Evolutionary conservation across 495 filamentous ascomycete species (phyloP).

Genomic region (Aspergillus carlsbadensis): DNA sequence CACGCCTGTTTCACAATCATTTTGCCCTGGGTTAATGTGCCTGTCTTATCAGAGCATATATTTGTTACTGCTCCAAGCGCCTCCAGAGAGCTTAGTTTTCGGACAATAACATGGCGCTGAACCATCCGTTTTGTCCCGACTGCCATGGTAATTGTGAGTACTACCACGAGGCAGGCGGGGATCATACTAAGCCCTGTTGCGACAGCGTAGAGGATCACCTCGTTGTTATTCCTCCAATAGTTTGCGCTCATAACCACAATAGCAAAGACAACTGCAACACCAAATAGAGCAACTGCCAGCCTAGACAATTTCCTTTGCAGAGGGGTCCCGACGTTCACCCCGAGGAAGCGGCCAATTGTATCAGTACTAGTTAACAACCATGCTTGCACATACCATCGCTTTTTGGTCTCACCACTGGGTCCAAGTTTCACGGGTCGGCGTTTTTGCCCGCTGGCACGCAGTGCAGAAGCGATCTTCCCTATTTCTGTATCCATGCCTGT

Average conservation of each 20-base stretch:
- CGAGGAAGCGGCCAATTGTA: conserved; percentile 66
- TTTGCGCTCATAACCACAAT: conserved; percentile 66
- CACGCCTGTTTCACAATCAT: not conserved
- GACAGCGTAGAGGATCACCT: conserved; percentile 71
- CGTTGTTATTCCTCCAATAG: conserved; percentile 55
- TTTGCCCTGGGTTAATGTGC: not conserved
- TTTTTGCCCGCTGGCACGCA: conserved; percentile 47
- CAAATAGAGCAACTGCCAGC: conserved; percentile 67
- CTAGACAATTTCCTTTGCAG: conserved; percentile 70
- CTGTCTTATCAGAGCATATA: not conserved
- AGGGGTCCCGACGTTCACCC: conserved; percentile 70
- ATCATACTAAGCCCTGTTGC: conserved; percentile 70
- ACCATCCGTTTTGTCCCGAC: conserved; percentile 74
- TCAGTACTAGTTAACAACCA: conserved; percentile 65
- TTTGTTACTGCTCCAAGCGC: conserved; percentile 28
- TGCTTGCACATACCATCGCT: conserved; percentile 67
- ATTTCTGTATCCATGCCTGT: conserved; percentile 74
- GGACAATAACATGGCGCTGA: conserved; percentile 64
- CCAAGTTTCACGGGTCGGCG: conserved; percentile 56
- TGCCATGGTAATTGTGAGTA: conserved; percentile 74
- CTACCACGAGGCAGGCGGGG: conserved; percentile 72
- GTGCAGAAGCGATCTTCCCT: conserved; percentile 64
- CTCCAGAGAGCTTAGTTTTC: conserved; percentile 64
- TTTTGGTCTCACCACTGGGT: conserved; percentile 54
- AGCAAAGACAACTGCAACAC: conserved; percentile 62